Conservation (phyloP, 1,284 basidiomycete species). For the Afroboletus lepidellus region DNA sequence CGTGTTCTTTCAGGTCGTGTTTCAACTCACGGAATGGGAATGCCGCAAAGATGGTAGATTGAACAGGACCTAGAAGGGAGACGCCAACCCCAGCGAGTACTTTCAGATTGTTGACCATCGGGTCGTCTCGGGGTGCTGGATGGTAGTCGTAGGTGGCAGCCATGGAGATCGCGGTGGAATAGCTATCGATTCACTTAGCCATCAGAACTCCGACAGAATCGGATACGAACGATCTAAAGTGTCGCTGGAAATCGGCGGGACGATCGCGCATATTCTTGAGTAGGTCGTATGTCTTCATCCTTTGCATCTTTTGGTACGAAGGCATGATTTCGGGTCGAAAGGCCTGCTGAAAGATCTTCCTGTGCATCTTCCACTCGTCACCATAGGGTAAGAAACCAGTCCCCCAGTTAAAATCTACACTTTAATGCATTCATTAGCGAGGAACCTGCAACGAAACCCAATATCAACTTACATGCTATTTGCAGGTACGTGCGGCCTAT, state of each 20-base stretch:
- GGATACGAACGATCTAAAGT: slow-evolving; percentile 8
- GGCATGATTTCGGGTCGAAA: slow-evolving; percentile 1
- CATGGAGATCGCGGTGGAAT: slow-evolving; percentile 5
- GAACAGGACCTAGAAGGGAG: background rate
- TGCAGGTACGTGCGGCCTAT: slow-evolving; percentile 6
- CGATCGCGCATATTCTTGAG: slow-evolving; percentile 2
- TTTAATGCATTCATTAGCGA: background rate
- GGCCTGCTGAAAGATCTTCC: slow-evolving; percentile 7
- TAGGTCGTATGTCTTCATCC: background rate
- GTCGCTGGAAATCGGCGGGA: slow-evolving; percentile 1
- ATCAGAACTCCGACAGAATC: background rate
- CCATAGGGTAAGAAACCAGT: slow-evolving; percentile 4
- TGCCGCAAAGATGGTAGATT: background rate
- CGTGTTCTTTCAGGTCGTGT: too few relatives aligned
- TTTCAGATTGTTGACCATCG: slow-evolving; percentile 5
- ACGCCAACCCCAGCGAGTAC: background rate
- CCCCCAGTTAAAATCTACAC: slow-evolving; percentile 6
- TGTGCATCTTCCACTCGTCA: slow-evolving; percentile 7
- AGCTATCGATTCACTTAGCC: background rate
- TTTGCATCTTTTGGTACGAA: background rate
- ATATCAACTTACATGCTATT: background rate
- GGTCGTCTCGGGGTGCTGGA: slow-evolving; percentile 4
- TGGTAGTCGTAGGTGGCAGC: slow-evolving; percentile 8
- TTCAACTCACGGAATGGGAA: slow-evolving; percentile 9
- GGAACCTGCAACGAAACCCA: background rate